Base-by-base conservation (phyloP, 257 asterid species). In the Verbascum thapsus region DNA sequence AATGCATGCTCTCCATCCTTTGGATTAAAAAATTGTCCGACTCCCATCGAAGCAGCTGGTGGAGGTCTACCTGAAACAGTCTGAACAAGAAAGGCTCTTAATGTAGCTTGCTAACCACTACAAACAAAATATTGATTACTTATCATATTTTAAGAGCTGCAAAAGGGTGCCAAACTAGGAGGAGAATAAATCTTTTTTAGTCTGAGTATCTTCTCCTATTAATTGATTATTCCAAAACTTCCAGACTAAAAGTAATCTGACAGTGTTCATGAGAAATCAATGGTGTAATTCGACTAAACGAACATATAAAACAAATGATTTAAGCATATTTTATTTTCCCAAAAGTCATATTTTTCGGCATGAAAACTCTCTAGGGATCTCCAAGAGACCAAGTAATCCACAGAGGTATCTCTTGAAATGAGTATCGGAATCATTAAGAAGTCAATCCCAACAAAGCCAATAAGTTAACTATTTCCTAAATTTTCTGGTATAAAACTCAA, bases 21-120 rank as follows among this genome's bases (percentile, higher is more conserved):
- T 66, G 83, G 84, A 69, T 82, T 72, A 72, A 89, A 94, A 84
- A 94, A 94, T 66, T 94, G 99, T 66, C 97, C 99, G 35, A 90
- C 86, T 71, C 97, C 99, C 99, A 94, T 94, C 67, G 99, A 94
- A 70, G 88, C 78, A 10, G 95, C 95, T 15, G 99, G 99, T 43
- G 96, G 97, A 71, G 97, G 97, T 80, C 96, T 78, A 54, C 97
- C 99, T 58, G 97, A 94, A 70, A 90, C 71, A 77, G 92, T 80
- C 99, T 94, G 85, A 63, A 66, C 59, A 78, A 53, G 42, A 59
- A 43, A 73, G 67, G 63, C 53, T 58, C 69, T 69, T 41, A 63
- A 53, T 63, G 58, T 40, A 40, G 52, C 69, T 59, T 38, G 44
- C 38, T 42, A 50, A 60, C 66, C 5, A 22, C 3, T 43, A 34